Evolutionary conservation across 208 protist species (phyloP).

Genomic region (Tritrichomonas musculus): DNA sequence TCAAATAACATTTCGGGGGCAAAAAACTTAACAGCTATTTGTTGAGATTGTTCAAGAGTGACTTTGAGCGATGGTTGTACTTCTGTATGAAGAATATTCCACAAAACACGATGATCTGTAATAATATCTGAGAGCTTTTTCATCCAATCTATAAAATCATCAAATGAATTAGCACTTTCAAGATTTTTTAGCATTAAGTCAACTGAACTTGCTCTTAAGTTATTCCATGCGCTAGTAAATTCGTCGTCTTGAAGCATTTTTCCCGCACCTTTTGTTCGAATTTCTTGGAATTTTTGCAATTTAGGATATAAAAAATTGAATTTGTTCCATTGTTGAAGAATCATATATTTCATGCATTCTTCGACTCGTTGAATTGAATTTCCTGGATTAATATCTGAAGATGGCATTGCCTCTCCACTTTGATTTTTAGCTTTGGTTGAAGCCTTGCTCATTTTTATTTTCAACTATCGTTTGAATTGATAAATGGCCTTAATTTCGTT

Average conservation of each 20-base stretch:
- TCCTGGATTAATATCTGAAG: too few relatives aligned
- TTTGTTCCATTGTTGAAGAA: too few relatives aligned
- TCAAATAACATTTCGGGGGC: background rate
- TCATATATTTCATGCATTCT: too few relatives aligned
- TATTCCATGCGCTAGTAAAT: background rate
- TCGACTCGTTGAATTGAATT: too few relatives aligned
- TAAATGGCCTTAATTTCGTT: too few relatives aligned
- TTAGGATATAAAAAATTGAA: too few relatives aligned
- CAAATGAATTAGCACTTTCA: background rate
- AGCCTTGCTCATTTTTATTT: too few relatives aligned
- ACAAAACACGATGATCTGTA: background rate
- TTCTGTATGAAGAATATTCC: slow-evolving; percentile 24
- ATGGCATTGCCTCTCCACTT: too few relatives aligned
- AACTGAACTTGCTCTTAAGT: background rate
- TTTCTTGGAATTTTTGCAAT: too few relatives aligned
- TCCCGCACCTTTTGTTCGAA: too few relatives aligned
- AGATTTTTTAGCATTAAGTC: background rate
- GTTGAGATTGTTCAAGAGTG: background rate
- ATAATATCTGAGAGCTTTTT: background rate
- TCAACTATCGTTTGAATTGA: too few relatives aligned
- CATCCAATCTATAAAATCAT: background rate
- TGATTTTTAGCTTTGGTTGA: too few relatives aligned
- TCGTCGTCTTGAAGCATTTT: background rate
- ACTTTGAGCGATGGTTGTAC: background rate
- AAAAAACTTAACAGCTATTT: background rate